Base-by-base conservation (phyloP, 805 yeast species). In the Ogataea allantospora region DNA sequence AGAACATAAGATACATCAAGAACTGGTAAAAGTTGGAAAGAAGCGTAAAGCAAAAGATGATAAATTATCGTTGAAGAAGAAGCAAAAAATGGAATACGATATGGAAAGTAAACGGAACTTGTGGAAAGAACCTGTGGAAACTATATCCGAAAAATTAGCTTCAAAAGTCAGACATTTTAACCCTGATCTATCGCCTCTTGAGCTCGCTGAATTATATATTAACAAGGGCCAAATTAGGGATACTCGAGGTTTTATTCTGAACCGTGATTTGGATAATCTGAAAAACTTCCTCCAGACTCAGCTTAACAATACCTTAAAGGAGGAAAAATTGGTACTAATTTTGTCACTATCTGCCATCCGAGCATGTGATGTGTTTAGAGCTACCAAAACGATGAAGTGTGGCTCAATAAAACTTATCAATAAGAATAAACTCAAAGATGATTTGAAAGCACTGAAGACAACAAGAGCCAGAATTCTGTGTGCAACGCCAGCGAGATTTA, bases 301-400 rank as follows among this genome's bases (percentile, higher is more conserved):
- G 43, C 75, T 82, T 53, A 61, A 58, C 22, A 67, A 71, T 39
- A 63, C 69, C 62, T 59, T 76, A 33, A 73, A 73, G 5, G 50
- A 57, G 13, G 54, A 51, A 22, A 71, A 73, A 37, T 65, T 72
- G 62, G 57, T 78, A 46, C 60, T 81, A 11, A 61, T 81, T 2
- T 52, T 83, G 11, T 73, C 89, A 0, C 73, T 83, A 68, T 86
- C 95, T 0, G 93, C 95, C 8, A 66, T 88, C 16, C 72, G 97
- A 48, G 93, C 88, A 2, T 91, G 96, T 53, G 96, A 89, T 52
- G 71, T 88, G 2, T 82, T 75, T 54, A 73, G 95, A 47, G 78
- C 84, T 1, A 60, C 75, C 37, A 69, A 62, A 56, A 70, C 51
- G 38, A 66, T 26, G 71, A 48, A 53, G 16, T 62, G 58, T 23